These are phyloP conservation scores for Leishmania arabica DNA, from an alignment of 208 protist species.

Conservation along the genomic window DNA sequence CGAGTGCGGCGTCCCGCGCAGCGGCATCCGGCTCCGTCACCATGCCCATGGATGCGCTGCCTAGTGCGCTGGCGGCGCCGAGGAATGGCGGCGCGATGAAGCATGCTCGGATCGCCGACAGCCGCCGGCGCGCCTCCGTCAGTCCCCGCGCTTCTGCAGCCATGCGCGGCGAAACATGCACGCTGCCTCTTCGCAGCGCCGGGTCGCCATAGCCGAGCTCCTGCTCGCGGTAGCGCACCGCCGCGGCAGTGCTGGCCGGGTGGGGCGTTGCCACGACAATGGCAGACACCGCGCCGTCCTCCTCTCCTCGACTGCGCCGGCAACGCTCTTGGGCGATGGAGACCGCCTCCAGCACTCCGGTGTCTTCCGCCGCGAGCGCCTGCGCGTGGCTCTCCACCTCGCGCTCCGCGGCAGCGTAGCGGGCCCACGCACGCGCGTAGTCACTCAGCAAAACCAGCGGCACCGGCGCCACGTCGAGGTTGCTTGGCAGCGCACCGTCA, in stretches of 20 bases:
- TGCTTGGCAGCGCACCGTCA: neutral
- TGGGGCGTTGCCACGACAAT: neutral
- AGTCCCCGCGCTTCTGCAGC: constrained; percentile 48
- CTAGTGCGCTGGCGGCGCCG: neutral
- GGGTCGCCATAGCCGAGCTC: constrained; percentile 2
- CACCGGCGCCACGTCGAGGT: neutral
- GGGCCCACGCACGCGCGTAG: constrained; percentile 25
- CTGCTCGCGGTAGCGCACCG: constrained; percentile 25
- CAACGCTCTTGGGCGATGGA: neutral
- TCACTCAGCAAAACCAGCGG: constrained; percentile 13
- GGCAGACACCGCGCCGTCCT: neutral
- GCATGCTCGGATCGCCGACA: constrained; percentile 37
- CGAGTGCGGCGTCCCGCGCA: neutral
- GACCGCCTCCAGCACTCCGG: constrained; percentile 16
- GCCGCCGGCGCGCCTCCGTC: constrained; percentile 41
- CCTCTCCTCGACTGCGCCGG: constrained; percentile 1
- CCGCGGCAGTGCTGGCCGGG: constrained; percentile 11
- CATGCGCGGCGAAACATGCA: constrained; percentile 30
- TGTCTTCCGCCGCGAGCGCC: constrained; percentile 23
- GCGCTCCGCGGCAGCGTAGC: constrained; percentile 9
- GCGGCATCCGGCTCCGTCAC: neutral
- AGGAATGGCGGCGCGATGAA: constrained; percentile 16
- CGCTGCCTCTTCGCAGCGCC: constrained; percentile 1
- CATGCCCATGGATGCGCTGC: neutral
- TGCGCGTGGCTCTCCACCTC: constrained; percentile 8